Percentiles rank a stretch among this genome's conserved stretches.
Conservation (phyloP, 768 basidiomycete species). For the Galerina sulciceps region DNA sequence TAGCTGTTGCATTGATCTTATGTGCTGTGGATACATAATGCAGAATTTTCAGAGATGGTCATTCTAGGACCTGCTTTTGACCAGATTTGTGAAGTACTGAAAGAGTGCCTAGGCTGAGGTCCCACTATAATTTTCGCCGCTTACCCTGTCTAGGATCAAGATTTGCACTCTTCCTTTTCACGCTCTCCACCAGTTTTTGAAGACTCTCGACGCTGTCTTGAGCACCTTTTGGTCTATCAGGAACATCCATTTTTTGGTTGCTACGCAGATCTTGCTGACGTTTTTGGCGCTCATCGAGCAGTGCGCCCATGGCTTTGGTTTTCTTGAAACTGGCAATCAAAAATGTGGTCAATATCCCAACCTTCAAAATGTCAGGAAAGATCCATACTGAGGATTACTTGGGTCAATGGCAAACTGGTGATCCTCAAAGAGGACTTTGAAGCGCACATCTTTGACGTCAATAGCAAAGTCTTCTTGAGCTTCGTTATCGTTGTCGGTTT, state of each 20-base stretch:
- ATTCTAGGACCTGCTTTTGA: not conserved
- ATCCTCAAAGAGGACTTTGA: conserved; percentile 87
- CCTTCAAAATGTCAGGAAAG: not conserved
- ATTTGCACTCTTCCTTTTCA: conserved; percentile 75
- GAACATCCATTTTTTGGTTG: conserved; percentile 15
- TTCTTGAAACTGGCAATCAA: conserved; percentile 75
- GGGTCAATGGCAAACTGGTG: conserved; percentile 95
- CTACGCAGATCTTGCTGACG: conserved; percentile 47
- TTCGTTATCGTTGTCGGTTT: conserved; percentile 58
- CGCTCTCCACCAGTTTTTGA: conserved; percentile 77
- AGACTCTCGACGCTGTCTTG: conserved; percentile 43
- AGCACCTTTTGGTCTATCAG: conserved; percentile 12
- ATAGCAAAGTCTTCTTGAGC: conserved; percentile 82
- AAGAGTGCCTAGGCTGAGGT: not conserved
- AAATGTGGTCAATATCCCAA: conserved; percentile 7
- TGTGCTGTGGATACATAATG: not conserved
- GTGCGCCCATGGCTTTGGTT: conserved; percentile 86
- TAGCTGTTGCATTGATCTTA: not conserved
- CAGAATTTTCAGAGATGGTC: not conserved
- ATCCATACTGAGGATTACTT: conserved; percentile 86
- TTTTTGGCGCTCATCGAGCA: conserved; percentile 84
- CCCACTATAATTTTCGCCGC: conserved; percentile 39
- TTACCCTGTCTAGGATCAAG: conserved; percentile 38
- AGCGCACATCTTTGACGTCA: conserved; percentile 86
- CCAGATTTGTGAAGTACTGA: not conserved